Conservation (phyloP, 148 eudicot genomes). For the Chenopodium suecicum region DNA sequence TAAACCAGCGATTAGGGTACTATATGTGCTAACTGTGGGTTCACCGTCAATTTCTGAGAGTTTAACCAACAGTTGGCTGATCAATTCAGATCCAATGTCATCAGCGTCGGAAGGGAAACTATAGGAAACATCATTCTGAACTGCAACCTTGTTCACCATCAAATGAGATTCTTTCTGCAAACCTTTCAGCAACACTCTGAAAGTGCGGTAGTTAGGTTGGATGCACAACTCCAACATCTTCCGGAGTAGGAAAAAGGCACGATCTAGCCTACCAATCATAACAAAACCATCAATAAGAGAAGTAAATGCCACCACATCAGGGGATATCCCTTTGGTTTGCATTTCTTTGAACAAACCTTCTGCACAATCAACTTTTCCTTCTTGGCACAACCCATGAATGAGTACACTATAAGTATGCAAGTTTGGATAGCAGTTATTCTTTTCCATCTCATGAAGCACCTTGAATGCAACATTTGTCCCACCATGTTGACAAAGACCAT, state of each 20-base stretch:
- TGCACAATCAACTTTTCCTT: slow-evolving; percentile 57
- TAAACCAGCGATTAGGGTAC: slow-evolving; percentile 47
- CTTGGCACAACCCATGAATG: slow-evolving; percentile 61
- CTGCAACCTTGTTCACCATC: slow-evolving; percentile 41
- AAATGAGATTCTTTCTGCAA: slow-evolving; percentile 45
- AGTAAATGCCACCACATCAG: slow-evolving; percentile 67
- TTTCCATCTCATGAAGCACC: slow-evolving; percentile 60
- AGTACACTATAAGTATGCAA: slow-evolving; percentile 59
- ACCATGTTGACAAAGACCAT: slow-evolving; percentile 64
- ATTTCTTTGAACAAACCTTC: slow-evolving; percentile 57
- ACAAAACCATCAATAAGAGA: slow-evolving; percentile 70
- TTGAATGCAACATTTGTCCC: slow-evolving; percentile 52
- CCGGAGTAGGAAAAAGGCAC: slow-evolving; percentile 56
- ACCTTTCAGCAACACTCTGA: slow-evolving; percentile 51
- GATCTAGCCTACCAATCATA: slow-evolving; percentile 47
- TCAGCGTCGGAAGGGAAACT: slow-evolving; percentile 30
- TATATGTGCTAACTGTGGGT: slow-evolving; percentile 53
- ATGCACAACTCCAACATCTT: slow-evolving; percentile 48
- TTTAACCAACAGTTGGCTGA: slow-evolving; percentile 44
- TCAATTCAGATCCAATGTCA: slow-evolving; percentile 27
- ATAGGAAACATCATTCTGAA: slow-evolving; percentile 40
- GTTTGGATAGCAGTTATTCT: slow-evolving; percentile 51
- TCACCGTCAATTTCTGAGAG: slow-evolving; percentile 57
- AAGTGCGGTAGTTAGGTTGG: slow-evolving; percentile 60
- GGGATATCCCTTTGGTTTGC: slow-evolving; percentile 48